These are phyloP conservation scores for Mesembryanthemum crystallinum DNA, from an alignment of 148 eudicot genomes.

Conservation along the genomic window DNA sequence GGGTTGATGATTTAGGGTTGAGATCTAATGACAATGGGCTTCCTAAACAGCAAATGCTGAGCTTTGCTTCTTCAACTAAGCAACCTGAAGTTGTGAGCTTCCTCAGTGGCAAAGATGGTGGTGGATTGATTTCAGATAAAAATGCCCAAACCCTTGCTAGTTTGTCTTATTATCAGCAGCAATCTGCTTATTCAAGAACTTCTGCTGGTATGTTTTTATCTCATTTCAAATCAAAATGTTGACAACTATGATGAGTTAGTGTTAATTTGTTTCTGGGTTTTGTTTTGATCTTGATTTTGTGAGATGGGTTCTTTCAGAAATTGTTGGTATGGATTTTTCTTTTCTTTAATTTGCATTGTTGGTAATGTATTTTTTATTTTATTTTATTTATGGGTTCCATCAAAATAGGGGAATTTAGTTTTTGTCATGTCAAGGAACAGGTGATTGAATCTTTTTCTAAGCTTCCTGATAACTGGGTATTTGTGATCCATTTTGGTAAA, in stretches of 20 bases:
- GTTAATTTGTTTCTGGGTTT: constrained; percentile 15
- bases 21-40: constrained; percentile 44
- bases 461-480: constrained; percentile 2
- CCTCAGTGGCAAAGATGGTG: constrained; percentile 27
- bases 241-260: neutral
- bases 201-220: constrained; percentile 31
- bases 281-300: constrained; percentile 23
- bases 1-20: constrained; percentile 29
- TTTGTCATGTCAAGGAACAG: constrained; percentile 28
- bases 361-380: constrained; percentile 5
- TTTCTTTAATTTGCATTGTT: constrained; percentile 1
- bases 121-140: constrained; percentile 31
- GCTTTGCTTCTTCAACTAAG: constrained; percentile 48
- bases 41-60: constrained; percentile 47
- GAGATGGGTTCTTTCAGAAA: constrained; percentile 11
- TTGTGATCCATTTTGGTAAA: constrained; percentile 10
- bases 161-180: constrained; percentile 36
- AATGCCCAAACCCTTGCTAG: constrained; percentile 27
- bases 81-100: constrained; percentile 33
- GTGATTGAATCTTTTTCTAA: constrained; percentile 11
- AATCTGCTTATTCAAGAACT: constrained; percentile 33
- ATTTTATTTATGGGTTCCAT: constrained; percentile 1
- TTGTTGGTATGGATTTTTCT: neutral
- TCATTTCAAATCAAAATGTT: neutral
- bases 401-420: constrained; percentile 3